Evolutionary conservation across 139 green algal species (phyloP), one percentile per base, ranked within the genome.

Genomic region (Bryopsis sp.): DNA sequence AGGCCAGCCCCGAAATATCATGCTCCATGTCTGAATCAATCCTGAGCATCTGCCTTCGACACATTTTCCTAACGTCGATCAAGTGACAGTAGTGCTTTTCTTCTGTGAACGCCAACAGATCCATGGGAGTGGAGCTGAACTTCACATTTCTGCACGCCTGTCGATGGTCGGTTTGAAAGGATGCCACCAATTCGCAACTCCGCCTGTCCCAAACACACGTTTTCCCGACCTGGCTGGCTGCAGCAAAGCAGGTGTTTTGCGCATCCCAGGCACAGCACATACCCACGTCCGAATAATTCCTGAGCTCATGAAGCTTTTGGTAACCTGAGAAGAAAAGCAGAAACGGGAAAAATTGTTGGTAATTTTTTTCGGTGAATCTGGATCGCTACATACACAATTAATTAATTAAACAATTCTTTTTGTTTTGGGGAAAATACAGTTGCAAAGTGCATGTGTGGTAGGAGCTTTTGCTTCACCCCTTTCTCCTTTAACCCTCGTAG

Each of bases 221-320:
- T 11, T 39, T 35, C 5, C 83, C 79, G 63, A 86, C 84, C 59
- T 90, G 85, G 57, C 38, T 72, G 29, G 73, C 84, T 2, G 78
- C 46, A 29, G 84, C 79, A 48, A 87, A 76, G 29, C 64, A 24
- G n/a, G 36, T 66, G n/a, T 78, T 75, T 43, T 61, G 38, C 7
- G 75, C 46, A 57, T 73, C 77, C 83, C 83, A 89, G 19, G 69
- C 78, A 75, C 84, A 90, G 70, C 80, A 82, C 85, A 91, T 90
- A 47, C 85, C 85, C 24, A 80, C 78, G 67, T 93, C 86, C 3
- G 19, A 5, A 54, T 69, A 69, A 32, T 37, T 36, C 4, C 4
- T 8, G 7, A 69, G 22, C n/a, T 46, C 28, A 28, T 32, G 36
- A 28, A 57, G 3, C 46, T 57, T 31, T 6, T 19, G 15, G 22